Evolutionary conservation across 352 stramenopile genomes (phyloP), one percentile per base, ranked within the genome.

Genomic region (Hyaloperonospora brassicae): DNA sequence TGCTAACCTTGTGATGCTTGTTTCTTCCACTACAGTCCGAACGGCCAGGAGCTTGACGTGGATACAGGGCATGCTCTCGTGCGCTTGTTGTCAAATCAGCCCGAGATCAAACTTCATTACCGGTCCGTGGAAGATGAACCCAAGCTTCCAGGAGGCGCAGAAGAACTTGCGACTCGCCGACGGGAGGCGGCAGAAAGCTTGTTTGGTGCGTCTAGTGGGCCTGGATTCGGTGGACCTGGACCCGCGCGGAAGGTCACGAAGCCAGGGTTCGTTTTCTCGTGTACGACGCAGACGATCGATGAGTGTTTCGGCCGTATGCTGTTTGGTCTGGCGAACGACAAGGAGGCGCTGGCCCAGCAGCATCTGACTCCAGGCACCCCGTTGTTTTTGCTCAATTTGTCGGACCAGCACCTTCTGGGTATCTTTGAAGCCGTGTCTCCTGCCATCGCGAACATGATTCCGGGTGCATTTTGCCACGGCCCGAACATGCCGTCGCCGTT

Each of bases 241-340:
- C 65, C 64, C 1, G 70, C 72, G 34, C 87, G 67, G 63, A 76
- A 74, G 53, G 55, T 71, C 2, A 59, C 68, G 31, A 60, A 69
- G 22, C 80, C 86, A 0, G 86, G 86, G 10, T 95, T 92, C 44
- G 73, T 95, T 12, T 84, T 95, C 48, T 67, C 71, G n/a, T 94
- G 84, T 67, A 91, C 69, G 2, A 74, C 72, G 21, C 52, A 71
- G 13, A 93, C 69, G n/a, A 91, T 95, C 51, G 84, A 95, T 51
- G 86, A 95, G 47, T 86, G 71, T 52, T 95, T 95, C 61, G 86
- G 84, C 0, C 76, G 86, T 4, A 87, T 93, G 76, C 50, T 95
- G 0, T 89, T 95, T 60, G 86, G 84, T 8, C 50, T 93, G 0
- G 57, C 68, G 1, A 77, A 76, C 21, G 83, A 93, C n/a, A 77